Evolutionary conservation across 306 rosid genomes (phyloP).

Genomic region (Prosopis cineraria): DNA sequence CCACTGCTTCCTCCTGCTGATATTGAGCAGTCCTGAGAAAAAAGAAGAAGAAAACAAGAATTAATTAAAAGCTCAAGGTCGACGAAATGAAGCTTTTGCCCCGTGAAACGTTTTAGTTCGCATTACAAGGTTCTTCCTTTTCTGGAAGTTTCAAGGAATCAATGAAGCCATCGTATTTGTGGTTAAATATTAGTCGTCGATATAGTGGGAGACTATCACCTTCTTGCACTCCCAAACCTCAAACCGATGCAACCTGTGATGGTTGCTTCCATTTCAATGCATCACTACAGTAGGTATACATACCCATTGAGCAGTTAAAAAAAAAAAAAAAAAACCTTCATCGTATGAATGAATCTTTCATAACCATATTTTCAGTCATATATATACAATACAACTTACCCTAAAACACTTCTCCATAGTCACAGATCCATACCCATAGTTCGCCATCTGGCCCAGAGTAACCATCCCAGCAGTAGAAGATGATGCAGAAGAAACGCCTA

Average conservation of each 20-base stretch:
- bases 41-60: not conserved
- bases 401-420: constrained; percentile 85
- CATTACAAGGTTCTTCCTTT: constrained; percentile 29
- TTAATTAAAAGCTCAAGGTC: not conserved
- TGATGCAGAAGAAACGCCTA: constrained; percentile 62
- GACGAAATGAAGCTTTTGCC: constrained; percentile 21
- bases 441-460: constrained; percentile 65
- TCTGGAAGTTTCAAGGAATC: constrained; percentile 39
- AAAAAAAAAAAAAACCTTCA: not conserved
- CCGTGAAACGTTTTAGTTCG: constrained; percentile 17
- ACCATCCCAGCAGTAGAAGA: constrained; percentile 61
- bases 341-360: not conserved
- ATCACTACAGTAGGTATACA: not conserved
- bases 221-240: constrained; percentile 28
- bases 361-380: not conserved
- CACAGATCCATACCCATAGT: constrained; percentile 70
- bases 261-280: not conserved
- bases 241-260: not conserved
- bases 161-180: constrained; percentile 17
- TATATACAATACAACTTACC: constrained; percentile 49
- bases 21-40: constrained; percentile 64
- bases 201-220: not conserved
- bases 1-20: constrained; percentile 61
- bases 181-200: constrained; percentile 16
- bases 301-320: not conserved